Conservation (phyloP, 176 grass and related monocot species). For the Dendrocalamus sinicus region DNA sequence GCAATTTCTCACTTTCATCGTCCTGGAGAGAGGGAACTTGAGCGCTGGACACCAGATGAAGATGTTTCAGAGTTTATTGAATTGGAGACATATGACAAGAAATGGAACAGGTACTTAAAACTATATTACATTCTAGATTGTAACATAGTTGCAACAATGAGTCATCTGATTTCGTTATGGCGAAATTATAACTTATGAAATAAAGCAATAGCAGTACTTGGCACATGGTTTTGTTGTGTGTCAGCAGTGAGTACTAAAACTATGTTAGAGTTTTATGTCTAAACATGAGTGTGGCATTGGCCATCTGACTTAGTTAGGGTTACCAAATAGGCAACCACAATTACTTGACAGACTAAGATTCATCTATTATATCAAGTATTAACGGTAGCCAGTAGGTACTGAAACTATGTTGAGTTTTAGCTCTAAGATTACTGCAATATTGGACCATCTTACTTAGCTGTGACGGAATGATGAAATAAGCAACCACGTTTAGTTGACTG, state of each 20-base stretch:
- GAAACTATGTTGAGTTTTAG: neutral
- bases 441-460: neutral
- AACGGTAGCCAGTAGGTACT: slow-evolving; percentile 28
- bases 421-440: neutral
- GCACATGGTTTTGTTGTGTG: too few relatives aligned
- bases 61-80: slow-evolving; percentile 66
- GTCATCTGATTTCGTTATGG: neutral
- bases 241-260: too few relatives aligned
- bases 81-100: slow-evolving; percentile 64
- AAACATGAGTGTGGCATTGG: too few relatives aligned
- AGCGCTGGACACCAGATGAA: slow-evolving; percentile 74
- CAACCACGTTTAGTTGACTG: neutral
- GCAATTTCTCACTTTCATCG: slow-evolving; percentile 70
- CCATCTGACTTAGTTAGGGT: neutral
- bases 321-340: neutral
- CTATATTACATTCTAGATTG: neutral
- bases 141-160: neutral
- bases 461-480: neutral
- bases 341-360: neutral
- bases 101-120: slow-evolving; percentile 43
- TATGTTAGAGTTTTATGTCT: too few relatives aligned
- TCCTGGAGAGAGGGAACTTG: slow-evolving; percentile 71
- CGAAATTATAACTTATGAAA: too few relatives aligned
- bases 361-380: neutral
- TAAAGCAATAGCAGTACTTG: too few relatives aligned